Conservation (phyloP, 1,284 basidiomycete genomes). For the Cutaneotrichosporon spelunceum region DNA sequence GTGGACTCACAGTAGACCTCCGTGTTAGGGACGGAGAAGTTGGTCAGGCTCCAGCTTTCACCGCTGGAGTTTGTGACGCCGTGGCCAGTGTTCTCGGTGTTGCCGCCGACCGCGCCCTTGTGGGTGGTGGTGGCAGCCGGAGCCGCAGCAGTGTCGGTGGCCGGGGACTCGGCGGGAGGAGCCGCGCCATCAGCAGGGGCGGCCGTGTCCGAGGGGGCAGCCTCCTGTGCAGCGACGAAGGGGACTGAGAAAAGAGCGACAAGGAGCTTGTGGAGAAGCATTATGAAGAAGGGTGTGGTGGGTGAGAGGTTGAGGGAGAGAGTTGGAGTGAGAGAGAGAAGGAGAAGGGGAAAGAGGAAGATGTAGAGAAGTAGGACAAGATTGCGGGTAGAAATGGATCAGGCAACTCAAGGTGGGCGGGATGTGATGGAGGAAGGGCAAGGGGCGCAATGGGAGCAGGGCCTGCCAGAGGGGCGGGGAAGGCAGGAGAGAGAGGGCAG, state of each 20-base stretch:
- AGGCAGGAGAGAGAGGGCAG: neutral
- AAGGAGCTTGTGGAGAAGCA: constrained; percentile 18
- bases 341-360: neutral
- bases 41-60: constrained; percentile 24
- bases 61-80: constrained; percentile 6
- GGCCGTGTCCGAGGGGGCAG: constrained; percentile 12
- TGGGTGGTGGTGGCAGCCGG: constrained; percentile 9
- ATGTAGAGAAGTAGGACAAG: neutral
- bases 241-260: constrained; percentile 20
- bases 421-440: neutral
- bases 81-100: constrained; percentile 18
- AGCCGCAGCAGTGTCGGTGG: constrained; percentile 10
- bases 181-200: neutral
- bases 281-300: neutral
- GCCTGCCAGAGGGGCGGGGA: too few relatives aligned
- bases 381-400: neutral
- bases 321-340: too few relatives aligned
- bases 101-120: constrained; percentile 11
- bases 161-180: constrained; percentile 5
- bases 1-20: constrained; percentile 16
- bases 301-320: neutral
- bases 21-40: constrained; percentile 28
- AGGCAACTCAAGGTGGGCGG: neutral
- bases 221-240: constrained; percentile 17
- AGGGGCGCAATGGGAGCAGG: neutral